Conservation (phyloP, 257 asterid genomes). For the Solanum chiquidenum region DNA sequence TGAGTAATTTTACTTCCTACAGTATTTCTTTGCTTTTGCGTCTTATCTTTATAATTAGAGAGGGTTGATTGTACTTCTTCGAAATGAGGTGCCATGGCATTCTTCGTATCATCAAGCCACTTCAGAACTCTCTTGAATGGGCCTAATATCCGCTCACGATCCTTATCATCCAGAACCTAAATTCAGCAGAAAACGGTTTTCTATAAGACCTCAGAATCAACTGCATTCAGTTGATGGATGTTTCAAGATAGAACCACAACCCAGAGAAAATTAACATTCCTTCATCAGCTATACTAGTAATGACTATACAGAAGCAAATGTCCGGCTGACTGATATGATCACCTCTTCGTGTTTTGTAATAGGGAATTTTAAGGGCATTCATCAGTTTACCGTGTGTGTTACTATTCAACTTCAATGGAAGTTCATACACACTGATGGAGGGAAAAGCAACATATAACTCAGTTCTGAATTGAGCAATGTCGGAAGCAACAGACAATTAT, state of each 20-base stretch:
- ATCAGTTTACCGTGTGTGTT: not conserved
- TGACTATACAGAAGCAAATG: not conserved
- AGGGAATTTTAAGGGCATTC: not conserved
- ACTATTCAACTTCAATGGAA: not conserved
- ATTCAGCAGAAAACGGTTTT: not conserved
- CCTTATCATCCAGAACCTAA: conserved; percentile 49
- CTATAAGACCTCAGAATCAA: not conserved
- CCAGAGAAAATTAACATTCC: not conserved
- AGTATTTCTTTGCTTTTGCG: conserved; percentile 11
- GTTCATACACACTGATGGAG: not conserved
- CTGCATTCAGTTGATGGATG: not conserved
- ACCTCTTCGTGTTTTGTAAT: not conserved
- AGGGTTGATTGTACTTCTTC: conserved; percentile 48
- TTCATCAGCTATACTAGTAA: not conserved
- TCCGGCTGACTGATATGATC: not conserved
- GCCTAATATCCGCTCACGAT: conserved; percentile 38
- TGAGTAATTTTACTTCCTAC: not conserved
- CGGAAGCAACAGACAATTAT: not conserved
- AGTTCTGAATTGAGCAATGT: not conserved
- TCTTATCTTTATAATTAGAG: conserved; percentile 24
- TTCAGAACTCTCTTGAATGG: conserved; percentile 42
- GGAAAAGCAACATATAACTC: not conserved
- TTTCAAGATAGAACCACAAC: not conserved
- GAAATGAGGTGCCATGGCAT: conserved; percentile 53
- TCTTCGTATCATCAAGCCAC: conserved; percentile 55